These are phyloP conservation scores for Rhodosporidiobolus odoratus DNA, from an alignment of 768 basidiomycete genomes.

Conservation along the genomic window DNA sequence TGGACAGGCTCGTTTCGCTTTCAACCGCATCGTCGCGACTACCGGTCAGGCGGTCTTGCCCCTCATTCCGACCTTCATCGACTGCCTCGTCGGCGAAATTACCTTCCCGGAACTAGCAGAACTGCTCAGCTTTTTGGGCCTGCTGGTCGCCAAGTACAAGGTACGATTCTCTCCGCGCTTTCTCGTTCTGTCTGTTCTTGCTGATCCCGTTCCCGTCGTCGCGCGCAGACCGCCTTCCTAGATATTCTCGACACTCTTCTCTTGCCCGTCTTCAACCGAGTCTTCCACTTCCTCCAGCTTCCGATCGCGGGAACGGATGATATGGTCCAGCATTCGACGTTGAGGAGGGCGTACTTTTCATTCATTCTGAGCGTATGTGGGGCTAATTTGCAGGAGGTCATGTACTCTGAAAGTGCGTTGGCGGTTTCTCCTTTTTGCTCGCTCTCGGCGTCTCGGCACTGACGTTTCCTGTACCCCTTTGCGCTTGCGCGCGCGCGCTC, in stretches of 20 bases:
- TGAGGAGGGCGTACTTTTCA: conserved; percentile 79
- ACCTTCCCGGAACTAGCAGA: conserved; percentile 88
- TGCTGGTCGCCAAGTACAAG: conserved; percentile 85
- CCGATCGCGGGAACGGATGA: conserved; percentile 84
- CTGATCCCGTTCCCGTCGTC: not conserved
- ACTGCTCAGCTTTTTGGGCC: conserved; percentile 89
- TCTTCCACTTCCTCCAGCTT: conserved; percentile 69
- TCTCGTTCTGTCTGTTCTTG: not conserved
- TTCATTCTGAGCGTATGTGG: conserved; percentile 75
- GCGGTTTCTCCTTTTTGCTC: conserved; percentile 4
- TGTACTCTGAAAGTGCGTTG: conserved; percentile 78
- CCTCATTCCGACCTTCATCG: conserved; percentile 82
- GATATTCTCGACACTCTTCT: conserved; percentile 84
- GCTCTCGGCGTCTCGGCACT: conserved; percentile 28
- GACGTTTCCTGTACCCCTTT: conserved; percentile 27
- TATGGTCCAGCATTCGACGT: conserved; percentile 65
- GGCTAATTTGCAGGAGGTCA: conserved; percentile 72
- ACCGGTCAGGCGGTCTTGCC: conserved; percentile 80
- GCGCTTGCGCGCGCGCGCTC: too few relatives aligned
- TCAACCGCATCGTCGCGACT: conserved; percentile 83
- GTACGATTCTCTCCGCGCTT: conserved; percentile 50
- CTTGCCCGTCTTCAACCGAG: conserved; percentile 75
- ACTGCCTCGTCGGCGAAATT: conserved; percentile 81
- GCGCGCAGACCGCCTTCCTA: conserved; percentile 68
- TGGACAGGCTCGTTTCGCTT: conserved; percentile 78